Evolutionary conservation across 768 basidiomycete species (phyloP).

Genomic region (Boletus huronensis): DNA sequence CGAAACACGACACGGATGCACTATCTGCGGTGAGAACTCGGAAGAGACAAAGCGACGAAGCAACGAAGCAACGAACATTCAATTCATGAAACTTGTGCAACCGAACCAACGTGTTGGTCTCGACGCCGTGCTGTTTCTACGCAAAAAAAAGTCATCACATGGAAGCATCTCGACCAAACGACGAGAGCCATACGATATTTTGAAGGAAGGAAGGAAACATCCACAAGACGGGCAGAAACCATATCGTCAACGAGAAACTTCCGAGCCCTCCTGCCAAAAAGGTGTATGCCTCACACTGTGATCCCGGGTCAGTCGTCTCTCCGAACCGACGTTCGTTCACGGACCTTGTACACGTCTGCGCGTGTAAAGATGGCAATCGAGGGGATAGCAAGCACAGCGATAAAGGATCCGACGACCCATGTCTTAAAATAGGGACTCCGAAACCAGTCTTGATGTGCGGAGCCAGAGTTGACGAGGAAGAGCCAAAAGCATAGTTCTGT

Average conservation of each 20-base stretch:
- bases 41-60: not conserved
- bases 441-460: conserved; percentile 73
- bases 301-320: conserved; percentile 10
- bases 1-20: conserved; percentile 70
- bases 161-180: not conserved
- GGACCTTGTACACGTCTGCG: conserved; percentile 54
- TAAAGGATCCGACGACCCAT: conserved; percentile 63
- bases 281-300: conserved; percentile 64
- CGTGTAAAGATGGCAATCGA: conserved; percentile 64
- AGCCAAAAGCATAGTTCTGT: conserved; percentile 86
- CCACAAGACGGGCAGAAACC: conserved; percentile 72
- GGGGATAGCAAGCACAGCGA: conserved; percentile 66
- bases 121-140: conserved; percentile 61
- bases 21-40: conserved; percentile 33
- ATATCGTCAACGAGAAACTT: conserved; percentile 65
- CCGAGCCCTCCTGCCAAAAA: conserved; percentile 69
- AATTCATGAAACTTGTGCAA: conserved; percentile 79
- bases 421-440: conserved; percentile 66
- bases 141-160: not conserved
- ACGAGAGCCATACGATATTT: conserved; percentile 48
- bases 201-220: conserved; percentile 63
- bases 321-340: conserved; percentile 8
- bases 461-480: conserved; percentile 67
- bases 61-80: conserved; percentile 57
- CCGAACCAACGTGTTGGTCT: conserved; percentile 61